Evolutionary conservation across 495 filamentous ascomycete genomes (phyloP).

Genomic region (Hypoxylon intermedium): DNA sequence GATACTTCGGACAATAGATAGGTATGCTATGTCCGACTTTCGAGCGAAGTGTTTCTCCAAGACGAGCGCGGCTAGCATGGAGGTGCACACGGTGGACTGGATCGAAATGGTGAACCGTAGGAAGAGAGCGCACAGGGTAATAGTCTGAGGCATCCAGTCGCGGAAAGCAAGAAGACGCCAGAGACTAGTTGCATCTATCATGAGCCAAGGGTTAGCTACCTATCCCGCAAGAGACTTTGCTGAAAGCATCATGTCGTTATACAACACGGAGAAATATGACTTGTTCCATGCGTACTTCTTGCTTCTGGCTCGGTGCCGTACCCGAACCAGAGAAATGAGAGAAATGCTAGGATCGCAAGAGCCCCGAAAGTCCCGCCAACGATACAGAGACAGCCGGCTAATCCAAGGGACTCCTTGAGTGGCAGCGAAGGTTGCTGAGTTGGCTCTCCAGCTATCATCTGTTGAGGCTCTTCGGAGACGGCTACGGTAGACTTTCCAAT

Average conservation of each 20-base stretch:
- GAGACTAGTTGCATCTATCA: background rate
- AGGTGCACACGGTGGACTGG: slow-evolving; percentile 22
- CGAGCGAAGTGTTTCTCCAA: slow-evolving; percentile 21
- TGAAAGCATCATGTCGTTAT: no score
- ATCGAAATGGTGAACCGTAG: slow-evolving; percentile 10
- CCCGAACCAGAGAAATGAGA: background rate
- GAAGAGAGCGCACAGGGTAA: slow-evolving; percentile 20
- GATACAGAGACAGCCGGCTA: background rate
- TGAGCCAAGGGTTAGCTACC: background rate
- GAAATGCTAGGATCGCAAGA: background rate
- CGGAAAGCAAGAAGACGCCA: slow-evolving; percentile 22
- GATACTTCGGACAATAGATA: slow-evolving; percentile 16
- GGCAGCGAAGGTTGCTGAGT: background rate
- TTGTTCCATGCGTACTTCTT: background rate
- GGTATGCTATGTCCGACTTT: slow-evolving; percentile 10
- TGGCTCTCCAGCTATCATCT: background rate
- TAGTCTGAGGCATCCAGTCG: slow-evolving; percentile 14
- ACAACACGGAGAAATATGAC: background rate
- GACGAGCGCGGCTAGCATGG: slow-evolving; percentile 21
- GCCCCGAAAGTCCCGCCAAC: background rate
- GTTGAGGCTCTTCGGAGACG: no score
- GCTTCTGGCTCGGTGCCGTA: background rate
- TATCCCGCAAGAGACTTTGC: no score
- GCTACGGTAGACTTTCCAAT: background rate
- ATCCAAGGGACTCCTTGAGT: background rate